phyloP scores from a whole-genome alignment of 371 early-diverging fungal species.

The Entomophthora muscae region DNA sequence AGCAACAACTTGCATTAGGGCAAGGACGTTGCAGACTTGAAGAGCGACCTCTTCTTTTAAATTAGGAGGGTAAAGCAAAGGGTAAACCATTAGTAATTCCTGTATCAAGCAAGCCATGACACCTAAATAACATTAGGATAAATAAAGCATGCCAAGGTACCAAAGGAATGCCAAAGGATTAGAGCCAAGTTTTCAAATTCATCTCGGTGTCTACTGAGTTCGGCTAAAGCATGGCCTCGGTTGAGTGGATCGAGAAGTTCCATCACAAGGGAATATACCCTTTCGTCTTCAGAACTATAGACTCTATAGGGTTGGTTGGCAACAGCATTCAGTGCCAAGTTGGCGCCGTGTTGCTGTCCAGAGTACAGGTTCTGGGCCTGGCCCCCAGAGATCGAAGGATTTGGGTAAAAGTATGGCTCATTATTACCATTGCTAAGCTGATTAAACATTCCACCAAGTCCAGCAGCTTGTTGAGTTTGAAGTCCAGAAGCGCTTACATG shows the following conservation, averaged over 20 bases:
- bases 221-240: conserved; percentile 36
- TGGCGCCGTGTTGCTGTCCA: background rate
- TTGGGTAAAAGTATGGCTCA: background rate
- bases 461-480: background rate
- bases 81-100: conserved; percentile 88
- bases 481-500: background rate
- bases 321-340: background rate
- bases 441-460: background rate
- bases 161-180: conserved; percentile 91
- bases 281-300: background rate
- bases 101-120: conserved; percentile 87
- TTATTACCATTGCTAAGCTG: background rate
- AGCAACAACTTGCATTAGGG: conserved; percentile 89
- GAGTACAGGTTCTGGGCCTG: background rate
- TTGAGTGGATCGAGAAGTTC: background rate
- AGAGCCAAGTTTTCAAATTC: conserved; percentile 86
- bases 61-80: conserved; percentile 61
- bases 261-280: background rate
- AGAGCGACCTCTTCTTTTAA: conserved; percentile 79
- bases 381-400: background rate
- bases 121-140: conserved; percentile 21
- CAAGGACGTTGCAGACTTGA: conserved; percentile 91
- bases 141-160: conserved; percentile 22
- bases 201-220: conserved; percentile 85
- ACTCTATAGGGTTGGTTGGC: background rate